Conservation (phyloP, 2,329 filamentous ascomycete species). For the Falciphora oryzae region DNA sequence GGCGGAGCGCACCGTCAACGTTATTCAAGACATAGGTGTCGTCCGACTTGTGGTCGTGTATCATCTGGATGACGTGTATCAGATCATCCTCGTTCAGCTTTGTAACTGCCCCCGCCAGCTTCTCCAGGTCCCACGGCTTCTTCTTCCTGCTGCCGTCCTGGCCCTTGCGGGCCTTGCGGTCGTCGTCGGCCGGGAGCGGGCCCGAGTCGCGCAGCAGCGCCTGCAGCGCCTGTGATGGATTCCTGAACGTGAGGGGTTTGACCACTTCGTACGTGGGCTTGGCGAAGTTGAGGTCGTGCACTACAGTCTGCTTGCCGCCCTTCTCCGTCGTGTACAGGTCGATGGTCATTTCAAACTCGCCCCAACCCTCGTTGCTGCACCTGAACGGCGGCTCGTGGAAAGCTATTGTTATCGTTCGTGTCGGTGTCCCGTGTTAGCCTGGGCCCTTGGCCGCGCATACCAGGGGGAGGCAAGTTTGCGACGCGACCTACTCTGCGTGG, state of each 20-base stretch:
- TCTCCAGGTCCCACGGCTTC: conserved; percentile 79
- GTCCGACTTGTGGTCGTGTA: conserved; percentile 91
- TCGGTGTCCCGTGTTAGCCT: background rate
- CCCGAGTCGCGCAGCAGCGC: conserved; percentile 77
- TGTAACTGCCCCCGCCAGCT: conserved; percentile 85
- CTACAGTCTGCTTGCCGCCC: conserved; percentile 69
- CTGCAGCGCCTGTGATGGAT: conserved; percentile 82
- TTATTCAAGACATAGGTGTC: conserved; percentile 98
- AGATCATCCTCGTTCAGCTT: conserved; percentile 90
- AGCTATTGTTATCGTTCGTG: conserved; percentile 37
- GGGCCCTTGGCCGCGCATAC: background rate
- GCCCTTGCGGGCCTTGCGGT: conserved; percentile 58
- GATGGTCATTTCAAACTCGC: conserved; percentile 94
- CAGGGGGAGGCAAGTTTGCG: background rate
- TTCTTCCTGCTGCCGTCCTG: conserved; percentile 70
- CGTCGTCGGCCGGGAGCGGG: conserved; percentile 71
- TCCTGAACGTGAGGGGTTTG: conserved; percentile 81
- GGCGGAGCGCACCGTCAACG: conserved; percentile 66
- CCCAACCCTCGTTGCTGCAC: conserved; percentile 94
- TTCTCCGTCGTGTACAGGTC: conserved; percentile 80
- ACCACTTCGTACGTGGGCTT: conserved; percentile 74
- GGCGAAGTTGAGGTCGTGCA: conserved; percentile 90
- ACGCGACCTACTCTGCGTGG: conserved; percentile 64
- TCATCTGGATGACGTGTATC: conserved; percentile 92
- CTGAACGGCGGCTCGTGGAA: conserved; percentile 82